Base-by-base conservation (phyloP, 2,329 filamentous ascomycete genomes). In the Phialocephala subalpina region DNA sequence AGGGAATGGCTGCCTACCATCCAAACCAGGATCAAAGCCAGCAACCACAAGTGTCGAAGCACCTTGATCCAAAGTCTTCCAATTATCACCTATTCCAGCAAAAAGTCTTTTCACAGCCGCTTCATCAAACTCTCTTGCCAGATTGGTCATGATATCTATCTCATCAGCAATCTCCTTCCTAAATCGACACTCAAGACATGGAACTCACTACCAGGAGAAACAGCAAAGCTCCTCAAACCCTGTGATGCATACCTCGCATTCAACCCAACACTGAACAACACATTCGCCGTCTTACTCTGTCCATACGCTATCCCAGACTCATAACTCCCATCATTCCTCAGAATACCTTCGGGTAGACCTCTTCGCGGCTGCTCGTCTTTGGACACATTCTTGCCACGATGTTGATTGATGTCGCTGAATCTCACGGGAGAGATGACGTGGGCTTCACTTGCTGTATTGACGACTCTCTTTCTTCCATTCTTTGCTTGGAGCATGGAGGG, bases 211-310 rank as follows among this genome's bases (percentile, higher is more conserved):
- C 71, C 71, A 55, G 69, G 71, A 63, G 66, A 67, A 29, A 69
- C 63, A 47, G 68, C 66, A 60, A 64, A 69, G 52, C 65, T 66
- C 58, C 29, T 59, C 3, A 68, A 11, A 0, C 63, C 66, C 22
- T 59, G 63, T 22, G 16, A 47, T 1, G 29, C 47, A n/a, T 70
- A 60, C 14, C 49, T 62, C 35, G 42, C 27, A 60, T 68, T 69
- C 62, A 72, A 62, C 29, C 45, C 65, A 22, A 71, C 60, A 49
- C 63, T 61, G 38, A 69, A 62, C 22, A 72, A 58, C 27, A 83
- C 73, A 67, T 82, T 83, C 38, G 79, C 81, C 14, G 82, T 79
- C 73, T 83, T 83, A 71, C 76, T 78, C 73, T 82, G 79, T 16
- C 78, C 81, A 73, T 83, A 83, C 29, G 79, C 77, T 53, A 72